These are phyloP conservation scores for Fomitopsis pulvina DNA, from an alignment of 768 basidiomycete genomes.

Conservation along the genomic window DNA sequence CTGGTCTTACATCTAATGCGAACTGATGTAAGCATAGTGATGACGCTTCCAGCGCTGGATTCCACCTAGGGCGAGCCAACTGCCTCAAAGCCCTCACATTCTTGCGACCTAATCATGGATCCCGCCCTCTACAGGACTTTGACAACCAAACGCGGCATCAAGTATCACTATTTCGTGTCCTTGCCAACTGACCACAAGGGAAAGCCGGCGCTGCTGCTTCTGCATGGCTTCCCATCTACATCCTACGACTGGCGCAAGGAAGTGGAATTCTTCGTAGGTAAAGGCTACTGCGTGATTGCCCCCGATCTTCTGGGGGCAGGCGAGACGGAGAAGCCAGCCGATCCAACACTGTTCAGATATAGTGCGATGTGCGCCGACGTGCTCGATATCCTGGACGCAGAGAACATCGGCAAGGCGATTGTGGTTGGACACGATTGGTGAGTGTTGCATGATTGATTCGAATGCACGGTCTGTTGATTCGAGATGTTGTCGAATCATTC, in stretches of 20 bases:
- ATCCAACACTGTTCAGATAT: constrained; percentile 20
- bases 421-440: constrained; percentile 31
- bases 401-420: constrained; percentile 22
- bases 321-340: constrained; percentile 35
- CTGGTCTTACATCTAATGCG: too few species aligned
- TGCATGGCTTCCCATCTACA: constrained; percentile 40
- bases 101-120: too few species aligned
- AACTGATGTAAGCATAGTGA: too few species aligned
- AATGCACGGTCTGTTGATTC: too few species aligned
- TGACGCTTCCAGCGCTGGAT: too few species aligned
- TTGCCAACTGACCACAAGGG: constrained; percentile 14
- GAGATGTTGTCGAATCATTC: too few species aligned
- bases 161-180: constrained; percentile 30
- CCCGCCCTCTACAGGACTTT: constrained; percentile 27
- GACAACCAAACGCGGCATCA: constrained; percentile 26
- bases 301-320: constrained; percentile 45
- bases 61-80: too few species aligned
- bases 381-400: constrained; percentile 27
- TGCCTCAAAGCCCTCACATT: too few species aligned
- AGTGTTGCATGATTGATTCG: too few species aligned
- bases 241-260: constrained; percentile 36
- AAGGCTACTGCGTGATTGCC: constrained; percentile 37
- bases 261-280: constrained; percentile 29
- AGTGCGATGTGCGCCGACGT: constrained; percentile 24
- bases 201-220: constrained; percentile 35